Base-by-base conservation (phyloP, 108 stramenopile genomes). In the Fragilaria radians region DNA sequence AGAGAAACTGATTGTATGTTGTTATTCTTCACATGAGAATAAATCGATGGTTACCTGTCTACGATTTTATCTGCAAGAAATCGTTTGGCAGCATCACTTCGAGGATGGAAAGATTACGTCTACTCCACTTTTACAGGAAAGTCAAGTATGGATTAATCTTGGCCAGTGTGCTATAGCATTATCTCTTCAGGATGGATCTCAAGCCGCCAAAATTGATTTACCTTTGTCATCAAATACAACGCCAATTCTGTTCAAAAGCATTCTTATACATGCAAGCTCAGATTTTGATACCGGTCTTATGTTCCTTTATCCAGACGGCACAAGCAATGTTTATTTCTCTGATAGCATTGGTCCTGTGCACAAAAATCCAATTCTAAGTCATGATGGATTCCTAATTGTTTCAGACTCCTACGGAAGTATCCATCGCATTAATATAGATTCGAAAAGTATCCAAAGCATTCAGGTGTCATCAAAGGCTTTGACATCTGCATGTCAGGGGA, bases 11-110 rank as follows among this genome's bases (percentile, higher is more conserved):
- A 61, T 67, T 56, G 55, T 53, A 23, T 58, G 49, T 52, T 57
- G 61, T 22, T 55, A 52, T 34, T 18, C 52, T 25, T 28, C 19
- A 24, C 31, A 46, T 31, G 4, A n/a, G 1, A 26, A 65, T 17
- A 47, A 25, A 32, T 63, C 59, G 32, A 21, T 73, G 5, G 66
- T 67, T n/a, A 4, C 61, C 45, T 55, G 46, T 23, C 19, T 73
- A 26, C 49, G 57, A 4, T 29, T 34, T 21, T 59, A 65, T 31
- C 54, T 72, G 59, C 25, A 63, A 27, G 21, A 59, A 36, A 50
- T 42, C 34, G 28, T 34, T 33, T 32, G 31, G 27, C 63, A 62
- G 71, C 51, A 65, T 46, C n/a, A 24, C 1, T 50, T 52, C 11
- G 19, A 59, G 7, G 63, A 54, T 47, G 51, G 58, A 31, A 25